Conservation (phyloP, 441 rosid genomes). For the Eugenia klotzschiana region DNA sequence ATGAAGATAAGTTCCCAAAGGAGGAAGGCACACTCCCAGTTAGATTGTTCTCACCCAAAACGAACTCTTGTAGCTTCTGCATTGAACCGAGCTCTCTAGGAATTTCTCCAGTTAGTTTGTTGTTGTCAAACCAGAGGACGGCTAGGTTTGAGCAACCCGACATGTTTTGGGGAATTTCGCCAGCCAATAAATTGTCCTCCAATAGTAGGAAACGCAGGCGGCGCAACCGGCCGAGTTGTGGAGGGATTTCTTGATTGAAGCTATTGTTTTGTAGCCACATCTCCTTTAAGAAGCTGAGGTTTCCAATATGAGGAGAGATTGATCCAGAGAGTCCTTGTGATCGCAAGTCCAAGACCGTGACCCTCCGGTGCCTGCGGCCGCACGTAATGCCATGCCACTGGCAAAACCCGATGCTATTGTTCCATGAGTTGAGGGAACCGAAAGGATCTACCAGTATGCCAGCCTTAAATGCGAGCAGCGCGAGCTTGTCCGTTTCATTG, state of each 20-base stretch:
- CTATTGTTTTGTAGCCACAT: not conserved
- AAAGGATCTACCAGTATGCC: not conserved
- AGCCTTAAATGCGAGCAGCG: not conserved
- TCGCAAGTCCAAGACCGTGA: not conserved
- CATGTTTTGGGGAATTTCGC: not conserved
- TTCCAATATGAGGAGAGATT: not conserved
- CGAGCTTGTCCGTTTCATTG: not conserved
- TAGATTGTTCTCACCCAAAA: not conserved
- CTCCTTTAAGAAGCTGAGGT: not conserved
- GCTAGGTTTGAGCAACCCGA: not conserved
- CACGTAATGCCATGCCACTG: not conserved
- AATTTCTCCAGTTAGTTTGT: not conserved
- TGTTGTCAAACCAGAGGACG: rapidly evolving
- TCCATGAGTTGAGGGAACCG: not conserved
- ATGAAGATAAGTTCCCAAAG: not conserved
- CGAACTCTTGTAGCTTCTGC: too few species aligned
- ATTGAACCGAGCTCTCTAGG: not conserved
- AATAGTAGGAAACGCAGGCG: too few species aligned
- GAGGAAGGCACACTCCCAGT: not conserved
- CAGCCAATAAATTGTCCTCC: not conserved
- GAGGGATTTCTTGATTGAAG: not conserved
- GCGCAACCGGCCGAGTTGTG: not conserved
- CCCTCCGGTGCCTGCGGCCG: not conserved
- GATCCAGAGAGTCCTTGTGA: not conserved
- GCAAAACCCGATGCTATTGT: not conserved